Conservation (phyloP, 768 basidiomycete genomes). For the Coprinopsis cinerea region DNA sequence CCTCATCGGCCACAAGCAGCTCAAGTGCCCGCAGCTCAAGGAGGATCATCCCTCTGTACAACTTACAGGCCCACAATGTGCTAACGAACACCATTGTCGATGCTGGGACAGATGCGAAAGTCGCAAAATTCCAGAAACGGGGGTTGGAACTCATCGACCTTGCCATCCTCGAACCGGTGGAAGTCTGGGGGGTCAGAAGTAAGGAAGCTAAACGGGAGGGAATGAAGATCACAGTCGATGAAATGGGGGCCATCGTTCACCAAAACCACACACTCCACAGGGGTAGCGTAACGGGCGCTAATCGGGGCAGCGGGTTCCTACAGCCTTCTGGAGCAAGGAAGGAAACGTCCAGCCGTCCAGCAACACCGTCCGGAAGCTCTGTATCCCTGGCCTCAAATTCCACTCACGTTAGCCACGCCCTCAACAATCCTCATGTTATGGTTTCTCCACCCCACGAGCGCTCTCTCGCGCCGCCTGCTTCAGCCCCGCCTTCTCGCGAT, state of each 20-base stretch:
- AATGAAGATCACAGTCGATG: slow-evolving; percentile 27
- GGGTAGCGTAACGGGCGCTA: slow-evolving; percentile 14
- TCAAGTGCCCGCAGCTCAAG: slow-evolving; percentile 30
- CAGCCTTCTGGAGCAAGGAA: slow-evolving; percentile 5
- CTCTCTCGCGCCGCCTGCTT: slow-evolving; percentile 12
- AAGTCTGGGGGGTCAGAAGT: slow-evolving; percentile 52
- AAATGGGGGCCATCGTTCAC: slow-evolving; percentile 20
- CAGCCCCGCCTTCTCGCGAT: slow-evolving; percentile 8
- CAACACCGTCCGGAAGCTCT: slow-evolving; percentile 21
- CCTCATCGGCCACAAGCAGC: slow-evolving; percentile 18
- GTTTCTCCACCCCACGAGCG: slow-evolving; percentile 4
- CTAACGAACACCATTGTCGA: slow-evolving; percentile 83
- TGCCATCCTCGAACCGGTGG: slow-evolving; percentile 73
- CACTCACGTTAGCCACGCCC: slow-evolving; percentile 14
- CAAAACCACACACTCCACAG: slow-evolving; percentile 2
- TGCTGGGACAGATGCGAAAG: slow-evolving; percentile 83
- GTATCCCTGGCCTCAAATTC: slow-evolving; percentile 19
- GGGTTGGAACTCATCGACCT: slow-evolving; percentile 76
- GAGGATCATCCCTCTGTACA: slow-evolving; percentile 84
- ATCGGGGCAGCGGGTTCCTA: slow-evolving; percentile 13
- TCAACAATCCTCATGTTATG: slow-evolving; percentile 7
- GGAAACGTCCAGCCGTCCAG: slow-evolving; percentile 14
- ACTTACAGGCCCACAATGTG: slow-evolving; percentile 83
- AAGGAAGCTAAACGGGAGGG: slow-evolving; percentile 21
- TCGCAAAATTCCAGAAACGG: slow-evolving; percentile 68